Evolutionary conservation across 2,329 filamentous ascomycete genomes (phyloP), one percentile per base, ranked within the genome.

Genomic region (Aspergillus niger): DNA sequence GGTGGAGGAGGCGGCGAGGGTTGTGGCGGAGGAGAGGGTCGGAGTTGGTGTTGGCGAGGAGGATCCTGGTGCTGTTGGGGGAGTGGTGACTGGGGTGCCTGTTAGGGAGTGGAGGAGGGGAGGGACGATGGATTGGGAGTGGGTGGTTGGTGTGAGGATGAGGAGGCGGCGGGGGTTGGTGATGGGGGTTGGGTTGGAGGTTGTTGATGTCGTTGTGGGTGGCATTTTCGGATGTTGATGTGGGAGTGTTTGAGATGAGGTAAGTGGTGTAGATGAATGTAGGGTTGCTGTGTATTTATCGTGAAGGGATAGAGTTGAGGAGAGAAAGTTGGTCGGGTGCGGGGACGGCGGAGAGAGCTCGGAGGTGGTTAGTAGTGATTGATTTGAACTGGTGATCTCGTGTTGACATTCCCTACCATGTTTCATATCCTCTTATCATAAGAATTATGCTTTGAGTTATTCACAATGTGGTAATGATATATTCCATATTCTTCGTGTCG

Each of bases 131-230:
- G 70, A 26, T 24, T 67, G 65, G 5, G 76, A 75, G 62, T 78
- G 73, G 8, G 69, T 63, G 5, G 70, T 68, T 17, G 77, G 76
- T 5, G 76, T 70, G 53, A 79, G 72, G 51, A 79, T 74, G 62
- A 79, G 69, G 52, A 79, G 75, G 15, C 77, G 77, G 57, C 75
- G 75, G n/a, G 77, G 74, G 57, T 76, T 77, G 57, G 69, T 55
- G 63, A 79, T 76, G 58, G 69, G 55, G 62, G 78, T 76, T 51
- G 30, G 17, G 30, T 43, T 55, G 36, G 44, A 8, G 2, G 30
- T 47, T 49, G 30, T 47, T 49, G 44, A 7, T 57, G 48, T 13
- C 4, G 49, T 5, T 7, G 22, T 30, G 24, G 26, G 36, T 24
- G 48, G 48, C 8, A 22, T 52, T 55, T 22, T 51, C 7, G 30